Evolutionary conservation across 1,284 basidiomycete species (phyloP).

Genomic region (Naganishia sp.): DNA sequence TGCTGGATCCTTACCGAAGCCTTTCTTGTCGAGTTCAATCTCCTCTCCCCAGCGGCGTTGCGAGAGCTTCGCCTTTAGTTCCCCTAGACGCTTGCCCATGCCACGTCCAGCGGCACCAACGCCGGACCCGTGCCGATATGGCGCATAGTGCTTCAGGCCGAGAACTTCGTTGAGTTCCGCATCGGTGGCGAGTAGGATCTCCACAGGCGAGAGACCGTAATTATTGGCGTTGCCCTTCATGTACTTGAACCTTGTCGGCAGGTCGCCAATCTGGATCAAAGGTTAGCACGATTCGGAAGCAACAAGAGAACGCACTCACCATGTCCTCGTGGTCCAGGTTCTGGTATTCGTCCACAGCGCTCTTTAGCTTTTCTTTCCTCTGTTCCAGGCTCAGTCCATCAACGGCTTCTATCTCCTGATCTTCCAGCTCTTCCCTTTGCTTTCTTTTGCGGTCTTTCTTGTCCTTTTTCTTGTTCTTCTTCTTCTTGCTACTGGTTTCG

Average conservation of each 20-base stretch:
- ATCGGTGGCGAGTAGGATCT: conserved; percentile 91
- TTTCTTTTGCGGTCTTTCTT: conserved; percentile 58
- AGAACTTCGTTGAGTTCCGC: conserved; percentile 89
- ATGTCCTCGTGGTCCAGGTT: conserved; percentile 93
- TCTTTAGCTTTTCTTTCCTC: conserved; percentile 71
- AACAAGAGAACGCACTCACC: conserved; percentile 55
- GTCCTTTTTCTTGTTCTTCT: conserved; percentile 59
- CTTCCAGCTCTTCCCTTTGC: conserved; percentile 44
- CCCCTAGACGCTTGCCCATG: conserved; percentile 69
- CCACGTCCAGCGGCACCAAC: conserved; percentile 61
- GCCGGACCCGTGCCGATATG: conserved; percentile 67
- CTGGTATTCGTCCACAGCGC: conserved; percentile 89
- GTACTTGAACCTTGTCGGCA: conserved; percentile 94
- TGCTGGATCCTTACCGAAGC: conserved; percentile 23
- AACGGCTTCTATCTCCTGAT: conserved; percentile 66
- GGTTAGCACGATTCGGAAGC: conserved; percentile 11
- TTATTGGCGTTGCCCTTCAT: conserved; percentile 66
- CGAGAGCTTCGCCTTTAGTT: conserved; percentile 66
- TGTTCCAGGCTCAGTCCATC: conserved; percentile 68
- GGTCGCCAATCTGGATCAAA: conserved; percentile 70
- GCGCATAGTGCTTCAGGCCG: conserved; percentile 83
- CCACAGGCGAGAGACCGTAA: conserved; percentile 76
- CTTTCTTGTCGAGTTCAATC: conserved; percentile 35
- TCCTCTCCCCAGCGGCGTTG: conserved; percentile 57
- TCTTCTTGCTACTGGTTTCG: conserved; percentile 47